phyloP scores from a whole-genome alignment of 495 filamentous ascomycete species.

The Penicillium nucicola region DNA sequence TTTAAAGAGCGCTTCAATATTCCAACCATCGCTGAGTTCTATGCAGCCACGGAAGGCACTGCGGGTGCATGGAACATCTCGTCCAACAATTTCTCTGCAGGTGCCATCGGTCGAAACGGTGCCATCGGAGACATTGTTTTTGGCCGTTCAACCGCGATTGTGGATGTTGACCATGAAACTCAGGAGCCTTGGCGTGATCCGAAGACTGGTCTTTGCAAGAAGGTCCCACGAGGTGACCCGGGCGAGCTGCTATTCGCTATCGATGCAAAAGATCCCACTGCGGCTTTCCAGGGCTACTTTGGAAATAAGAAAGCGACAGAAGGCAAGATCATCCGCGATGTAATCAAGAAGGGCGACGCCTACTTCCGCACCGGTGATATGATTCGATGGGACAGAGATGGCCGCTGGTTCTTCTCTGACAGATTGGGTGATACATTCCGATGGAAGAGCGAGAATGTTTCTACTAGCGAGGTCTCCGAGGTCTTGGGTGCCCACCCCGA shows the following conservation, averaged over 20 bases:
- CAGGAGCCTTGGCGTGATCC: conserved; percentile 70
- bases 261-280: conserved; percentile 59
- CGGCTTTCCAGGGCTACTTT: conserved; percentile 84
- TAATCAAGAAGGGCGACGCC: conserved; percentile 76
- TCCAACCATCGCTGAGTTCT: conserved; percentile 80
- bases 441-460: conserved; percentile 95
- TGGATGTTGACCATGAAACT: conserved; percentile 69
- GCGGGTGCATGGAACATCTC: conserved; percentile 71
- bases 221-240: conserved; percentile 56
- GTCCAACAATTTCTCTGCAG: conserved; percentile 70
- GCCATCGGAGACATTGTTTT: conserved; percentile 54
- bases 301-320: conserved; percentile 71
- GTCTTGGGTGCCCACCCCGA: conserved; percentile 64
- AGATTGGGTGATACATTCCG: conserved; percentile 92
- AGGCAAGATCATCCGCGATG: conserved; percentile 75
- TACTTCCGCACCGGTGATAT: conserved; percentile 89
- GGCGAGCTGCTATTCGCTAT: conserved; percentile 80
- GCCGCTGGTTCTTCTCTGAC: conserved; percentile 81
- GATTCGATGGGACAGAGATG: conserved; percentile 65
- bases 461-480: conserved; percentile 72
- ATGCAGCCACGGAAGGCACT: conserved; percentile 80
- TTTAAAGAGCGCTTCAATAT: conserved; percentile 90
- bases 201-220: conserved; percentile 67
- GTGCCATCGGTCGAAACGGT: conserved; percentile 81
- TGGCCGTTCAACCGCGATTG: conserved; percentile 50